A percentile compares a stretch with the other conserved stretches of the same genome.
Conservation (phyloP, 495 filamentous ascomycete species). For the Chaetomium fimeti region DNA sequence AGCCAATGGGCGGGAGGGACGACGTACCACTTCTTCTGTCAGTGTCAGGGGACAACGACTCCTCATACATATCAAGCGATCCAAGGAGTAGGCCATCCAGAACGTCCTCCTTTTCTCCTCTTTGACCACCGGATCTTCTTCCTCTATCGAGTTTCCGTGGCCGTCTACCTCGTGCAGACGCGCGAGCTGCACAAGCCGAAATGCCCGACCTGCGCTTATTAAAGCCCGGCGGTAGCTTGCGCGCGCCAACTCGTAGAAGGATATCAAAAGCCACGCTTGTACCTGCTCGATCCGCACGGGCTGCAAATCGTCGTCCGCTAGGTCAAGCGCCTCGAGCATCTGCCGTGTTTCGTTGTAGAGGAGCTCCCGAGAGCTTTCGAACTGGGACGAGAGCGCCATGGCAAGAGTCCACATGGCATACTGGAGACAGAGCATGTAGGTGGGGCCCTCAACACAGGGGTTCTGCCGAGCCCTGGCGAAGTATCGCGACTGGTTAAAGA, state of each 20-base stretch:
- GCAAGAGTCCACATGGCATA: slow-evolving; percentile 59
- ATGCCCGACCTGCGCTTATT: slow-evolving; percentile 55
- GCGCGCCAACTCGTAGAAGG: slow-evolving; percentile 54
- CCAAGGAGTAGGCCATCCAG: slow-evolving; percentile 58
- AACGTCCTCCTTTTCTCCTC: slow-evolving; percentile 56
- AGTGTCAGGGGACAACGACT: slow-evolving; percentile 50
- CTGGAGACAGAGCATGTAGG: slow-evolving; percentile 47
- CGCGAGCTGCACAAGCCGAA: slow-evolving; percentile 53
- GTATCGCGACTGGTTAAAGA: slow-evolving; percentile 48
- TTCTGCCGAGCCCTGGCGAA: slow-evolving; percentile 27
- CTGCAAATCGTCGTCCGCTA: slow-evolving; percentile 30
- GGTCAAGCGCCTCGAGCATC: slow-evolving; percentile 45
- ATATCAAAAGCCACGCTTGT: slow-evolving; percentile 56
- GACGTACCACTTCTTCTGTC: slow-evolving; percentile 48
- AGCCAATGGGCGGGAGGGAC: background rate
- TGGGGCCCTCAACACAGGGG: slow-evolving; percentile 25
- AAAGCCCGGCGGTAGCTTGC: slow-evolving; percentile 49
- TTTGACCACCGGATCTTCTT: slow-evolving; percentile 31
- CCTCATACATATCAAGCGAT: slow-evolving; percentile 52
- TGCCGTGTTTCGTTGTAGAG: slow-evolving; percentile 51
- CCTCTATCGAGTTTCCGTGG: slow-evolving; percentile 25
- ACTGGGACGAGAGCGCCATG: slow-evolving; percentile 53
- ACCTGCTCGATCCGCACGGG: slow-evolving; percentile 44
- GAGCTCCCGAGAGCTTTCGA: slow-evolving; percentile 45
- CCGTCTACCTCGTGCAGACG: slow-evolving; percentile 52